phyloP scores from a whole-genome alignment of 1,284 basidiomycete genomes.

The Lentinus polychrous region DNA sequence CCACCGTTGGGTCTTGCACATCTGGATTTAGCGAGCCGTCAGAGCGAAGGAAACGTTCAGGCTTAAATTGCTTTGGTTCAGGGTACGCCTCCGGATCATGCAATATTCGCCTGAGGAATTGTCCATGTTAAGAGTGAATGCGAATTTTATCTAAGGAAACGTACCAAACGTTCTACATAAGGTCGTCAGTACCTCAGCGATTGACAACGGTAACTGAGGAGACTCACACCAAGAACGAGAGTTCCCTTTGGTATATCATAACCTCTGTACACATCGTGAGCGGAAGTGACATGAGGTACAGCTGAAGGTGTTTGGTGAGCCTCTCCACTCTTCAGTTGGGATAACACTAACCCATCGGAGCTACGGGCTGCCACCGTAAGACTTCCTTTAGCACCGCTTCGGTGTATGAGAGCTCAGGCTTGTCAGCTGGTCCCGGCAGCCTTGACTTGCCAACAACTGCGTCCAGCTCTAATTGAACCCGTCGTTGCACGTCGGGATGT shows the following conservation, averaged over 20 bases:
- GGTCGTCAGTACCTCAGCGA: no score
- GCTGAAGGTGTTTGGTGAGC: no score
- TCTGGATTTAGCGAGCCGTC: conserved; percentile 5
- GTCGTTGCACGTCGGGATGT: conserved; percentile 19
- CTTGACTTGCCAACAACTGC: conserved; percentile 20
- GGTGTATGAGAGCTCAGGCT: conserved; percentile 21
- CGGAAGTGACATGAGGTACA: no score
- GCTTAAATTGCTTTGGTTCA: conserved; percentile 7
- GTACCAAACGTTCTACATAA: no score
- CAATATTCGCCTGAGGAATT: conserved; percentile 4
- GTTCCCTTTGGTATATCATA: no score
- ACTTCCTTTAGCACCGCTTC: conserved; percentile 24
- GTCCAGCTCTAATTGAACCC: conserved; percentile 25
- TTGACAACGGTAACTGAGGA: no score
- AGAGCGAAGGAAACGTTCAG: conserved; percentile 5
- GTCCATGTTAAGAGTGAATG: neutral
- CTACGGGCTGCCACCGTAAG: conserved; percentile 5
- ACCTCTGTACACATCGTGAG: no score
- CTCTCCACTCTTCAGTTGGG: no score
- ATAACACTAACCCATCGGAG: no score
- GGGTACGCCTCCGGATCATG: conserved; percentile 8
- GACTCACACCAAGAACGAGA: no score
- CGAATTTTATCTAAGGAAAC: no score
- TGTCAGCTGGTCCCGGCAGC: conserved; percentile 24
- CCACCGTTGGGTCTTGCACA: conserved; percentile 1